phyloP scores from a whole-genome alignment of 2,329 filamentous ascomycete genomes.

The Penicillium glabrum region DNA sequence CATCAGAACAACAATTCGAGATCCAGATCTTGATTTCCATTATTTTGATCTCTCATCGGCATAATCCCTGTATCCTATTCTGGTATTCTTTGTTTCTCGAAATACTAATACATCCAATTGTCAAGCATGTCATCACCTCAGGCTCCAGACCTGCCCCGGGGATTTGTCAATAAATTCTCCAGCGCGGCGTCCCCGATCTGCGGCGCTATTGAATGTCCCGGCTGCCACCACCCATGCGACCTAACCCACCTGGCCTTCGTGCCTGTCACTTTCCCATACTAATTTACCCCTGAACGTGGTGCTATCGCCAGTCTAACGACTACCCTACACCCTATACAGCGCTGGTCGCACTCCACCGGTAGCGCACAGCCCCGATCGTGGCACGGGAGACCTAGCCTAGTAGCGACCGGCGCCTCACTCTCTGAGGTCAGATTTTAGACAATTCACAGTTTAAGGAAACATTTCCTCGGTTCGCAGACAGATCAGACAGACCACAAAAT shows the following conservation, averaged over 20 bases:
- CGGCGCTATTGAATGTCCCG: conserved; percentile 24
- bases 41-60: neutral
- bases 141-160: conserved; percentile 2
- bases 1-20: conserved; percentile 1
- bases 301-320: conserved; percentile 1
- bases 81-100: neutral
- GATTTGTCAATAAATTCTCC: conserved; percentile 17
- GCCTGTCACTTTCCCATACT: conserved; percentile 15
- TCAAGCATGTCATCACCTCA: neutral
- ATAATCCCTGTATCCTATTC: neutral
- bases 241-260: conserved; percentile 15
- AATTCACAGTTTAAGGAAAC: neutral
- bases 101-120: neutral
- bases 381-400: neutral
- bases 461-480: neutral
- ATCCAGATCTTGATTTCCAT: neutral
- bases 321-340: neutral
- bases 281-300: conserved; percentile 2
- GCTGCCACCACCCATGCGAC: conserved; percentile 14
- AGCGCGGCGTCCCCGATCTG: conserved; percentile 20
- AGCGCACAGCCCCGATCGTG: conserved; percentile 9
- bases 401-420: neutral
- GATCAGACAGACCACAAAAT: conserved; percentile 4
- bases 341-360: neutral
- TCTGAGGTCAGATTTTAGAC: neutral